phyloP scores from a whole-genome alignment of 1,284 basidiomycete genomes.

The Tausonia pullulans region DNA sequence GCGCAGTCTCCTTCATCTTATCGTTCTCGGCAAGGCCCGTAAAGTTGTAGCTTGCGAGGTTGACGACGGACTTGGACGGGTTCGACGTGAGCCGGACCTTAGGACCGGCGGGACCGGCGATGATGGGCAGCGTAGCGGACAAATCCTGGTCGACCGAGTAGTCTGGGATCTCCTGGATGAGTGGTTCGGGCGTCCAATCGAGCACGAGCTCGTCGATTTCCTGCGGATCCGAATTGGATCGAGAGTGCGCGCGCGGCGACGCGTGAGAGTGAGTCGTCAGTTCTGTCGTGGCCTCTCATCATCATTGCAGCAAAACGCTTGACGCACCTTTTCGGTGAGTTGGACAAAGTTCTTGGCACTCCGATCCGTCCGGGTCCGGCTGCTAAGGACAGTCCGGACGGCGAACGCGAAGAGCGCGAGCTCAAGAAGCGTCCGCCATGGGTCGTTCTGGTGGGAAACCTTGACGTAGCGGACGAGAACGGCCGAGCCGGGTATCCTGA shows the following conservation, averaged over 20 bases:
- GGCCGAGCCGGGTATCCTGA: slow-evolving; percentile 66
- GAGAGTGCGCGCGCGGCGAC: slow-evolving; percentile 2
- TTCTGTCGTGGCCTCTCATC: background rate
- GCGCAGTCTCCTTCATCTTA: slow-evolving; percentile 69
- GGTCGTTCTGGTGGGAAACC: slow-evolving; percentile 70
- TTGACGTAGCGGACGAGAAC: slow-evolving; percentile 84
- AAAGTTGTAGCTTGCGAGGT: slow-evolving; percentile 89
- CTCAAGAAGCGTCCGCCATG: slow-evolving; percentile 82
- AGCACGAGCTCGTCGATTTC: slow-evolving; percentile 95
- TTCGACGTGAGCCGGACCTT: slow-evolving; percentile 58
- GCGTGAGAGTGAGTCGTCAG: background rate
- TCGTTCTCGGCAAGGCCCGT: slow-evolving; percentile 82
- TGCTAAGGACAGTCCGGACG: slow-evolving; percentile 76
- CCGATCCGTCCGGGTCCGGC: slow-evolving; percentile 73
- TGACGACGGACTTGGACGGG: slow-evolving; percentile 62
- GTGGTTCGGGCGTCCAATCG: slow-evolving; percentile 85
- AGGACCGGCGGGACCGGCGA: slow-evolving; percentile 68
- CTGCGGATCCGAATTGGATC: slow-evolving; percentile 36
- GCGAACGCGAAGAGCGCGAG: slow-evolving; percentile 81
- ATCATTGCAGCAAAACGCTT: too few relatives aligned
- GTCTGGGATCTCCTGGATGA: slow-evolving; percentile 50
- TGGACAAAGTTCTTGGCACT: slow-evolving; percentile 84
- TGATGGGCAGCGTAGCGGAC: slow-evolving; percentile 61
- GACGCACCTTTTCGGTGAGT: slow-evolving; percentile 70
- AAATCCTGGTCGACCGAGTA: slow-evolving; percentile 53